phyloP scores from a whole-genome alignment of 345 rosid genomes.

The Balakata baccata region DNA sequence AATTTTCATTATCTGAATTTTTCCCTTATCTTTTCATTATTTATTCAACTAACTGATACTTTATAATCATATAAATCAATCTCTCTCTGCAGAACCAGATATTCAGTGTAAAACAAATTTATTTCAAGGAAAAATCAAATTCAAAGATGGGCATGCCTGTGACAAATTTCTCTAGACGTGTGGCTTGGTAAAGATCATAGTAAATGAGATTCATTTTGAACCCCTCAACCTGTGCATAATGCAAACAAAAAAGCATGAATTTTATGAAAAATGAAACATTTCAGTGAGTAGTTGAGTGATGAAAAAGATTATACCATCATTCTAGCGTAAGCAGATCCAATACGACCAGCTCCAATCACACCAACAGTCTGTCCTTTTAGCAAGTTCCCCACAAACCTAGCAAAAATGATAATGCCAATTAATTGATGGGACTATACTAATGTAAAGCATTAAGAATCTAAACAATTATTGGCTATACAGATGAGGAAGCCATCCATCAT shows the following conservation, averaged over 20 bases:
- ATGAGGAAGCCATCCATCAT: slow-evolving; percentile 98
- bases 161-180: slow-evolving; percentile 90
- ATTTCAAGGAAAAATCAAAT: neutral
- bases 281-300: neutral
- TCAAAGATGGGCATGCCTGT: slow-evolving; percentile 46
- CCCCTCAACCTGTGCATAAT: slow-evolving; percentile 65
- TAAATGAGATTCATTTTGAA: slow-evolving; percentile 97
- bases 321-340: slow-evolving; percentile 97
- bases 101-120: too few relatives aligned
- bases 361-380: slow-evolving; percentile 98
- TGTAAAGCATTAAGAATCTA: neutral
- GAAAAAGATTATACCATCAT: slow-evolving; percentile 74
- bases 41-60: too few relatives aligned
- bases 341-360: slow-evolving; percentile 97
- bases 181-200: slow-evolving; percentile 87
- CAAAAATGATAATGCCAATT: slow-evolving; percentile 8
- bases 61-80: too few relatives aligned
- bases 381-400: slow-evolving; percentile 88
- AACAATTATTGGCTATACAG: slow-evolving; percentile 37
- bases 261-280: neutral
- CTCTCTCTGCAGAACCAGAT: too few relatives aligned
- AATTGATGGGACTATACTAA: neutral
- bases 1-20: too few relatives aligned
- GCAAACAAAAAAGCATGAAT: neutral
- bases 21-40: too few relatives aligned